Percentiles rank a stretch among this genome's conserved stretches.
Evolutionary conservation across 768 basidiomycete genomes (phyloP).

Genomic region (Naganishia vishniacii): DNA sequence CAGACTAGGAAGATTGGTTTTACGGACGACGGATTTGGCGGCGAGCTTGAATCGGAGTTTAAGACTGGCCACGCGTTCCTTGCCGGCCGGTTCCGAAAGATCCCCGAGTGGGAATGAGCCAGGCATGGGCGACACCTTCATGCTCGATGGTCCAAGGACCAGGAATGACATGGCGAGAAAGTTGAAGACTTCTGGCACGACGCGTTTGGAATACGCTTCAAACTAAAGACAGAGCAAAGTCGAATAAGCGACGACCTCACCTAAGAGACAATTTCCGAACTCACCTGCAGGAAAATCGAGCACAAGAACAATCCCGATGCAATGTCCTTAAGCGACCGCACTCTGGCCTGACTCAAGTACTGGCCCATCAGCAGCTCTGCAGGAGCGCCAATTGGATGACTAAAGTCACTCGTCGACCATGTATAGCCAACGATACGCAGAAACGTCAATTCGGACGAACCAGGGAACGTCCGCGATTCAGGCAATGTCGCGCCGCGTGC

Average conservation of each 20-base stretch:
- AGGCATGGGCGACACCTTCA: conserved; percentile 54
- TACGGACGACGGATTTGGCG: conserved; percentile 34
- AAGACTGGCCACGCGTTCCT: conserved; percentile 9
- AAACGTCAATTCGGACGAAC: conserved; percentile 70
- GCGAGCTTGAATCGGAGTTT: conserved; percentile 51
- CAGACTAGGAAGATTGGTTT: conserved; percentile 19
- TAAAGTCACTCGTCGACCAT: conserved; percentile 94
- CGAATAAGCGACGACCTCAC: background rate
- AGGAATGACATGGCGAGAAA: conserved; percentile 68
- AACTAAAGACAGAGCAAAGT: conserved; percentile 55
- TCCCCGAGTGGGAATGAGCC: conserved; percentile 69
- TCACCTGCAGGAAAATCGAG: conserved; percentile 59
- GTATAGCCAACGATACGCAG: conserved; percentile 71
- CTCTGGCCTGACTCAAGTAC: conserved; percentile 76
- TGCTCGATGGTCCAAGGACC: conserved; percentile 64
- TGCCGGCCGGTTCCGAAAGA: conserved; percentile 49
- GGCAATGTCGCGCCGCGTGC: conserved; percentile 60
- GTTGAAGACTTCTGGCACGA: conserved; percentile 82
- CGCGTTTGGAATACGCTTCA: conserved; percentile 73
- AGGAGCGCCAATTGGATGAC: conserved; percentile 80
- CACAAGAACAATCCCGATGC: conserved; percentile 83
- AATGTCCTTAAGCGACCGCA: conserved; percentile 69
- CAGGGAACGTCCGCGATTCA: conserved; percentile 80
- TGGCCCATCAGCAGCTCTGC: conserved; percentile 82
- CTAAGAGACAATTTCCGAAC: conserved; percentile 8